Evolutionary conservation across 2,329 filamentous ascomycete genomes (phyloP).

Genomic region (Cordyceps fumosorosea): DNA sequence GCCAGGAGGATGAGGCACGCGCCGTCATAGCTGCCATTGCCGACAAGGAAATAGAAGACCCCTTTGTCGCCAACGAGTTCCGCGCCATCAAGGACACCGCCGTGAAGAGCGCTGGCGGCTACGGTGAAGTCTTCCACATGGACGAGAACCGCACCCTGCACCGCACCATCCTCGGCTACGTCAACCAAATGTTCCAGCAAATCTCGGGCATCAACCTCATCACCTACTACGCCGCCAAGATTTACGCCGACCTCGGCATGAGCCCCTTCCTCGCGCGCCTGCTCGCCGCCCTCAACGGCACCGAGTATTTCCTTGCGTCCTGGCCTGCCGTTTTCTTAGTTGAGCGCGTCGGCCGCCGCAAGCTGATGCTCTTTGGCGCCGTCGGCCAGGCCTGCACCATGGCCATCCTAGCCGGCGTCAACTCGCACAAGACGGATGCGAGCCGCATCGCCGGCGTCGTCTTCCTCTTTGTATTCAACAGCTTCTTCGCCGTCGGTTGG

Average conservation of each 20-base stretch:
- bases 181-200: conserved; percentile 60
- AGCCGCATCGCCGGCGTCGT: conserved; percentile 56
- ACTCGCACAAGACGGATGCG: conserved; percentile 41
- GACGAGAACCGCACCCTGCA: conserved; percentile 51
- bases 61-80: conserved; percentile 52
- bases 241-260: conserved; percentile 51
- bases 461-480: conserved; percentile 58
- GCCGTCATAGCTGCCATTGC: conserved; percentile 47
- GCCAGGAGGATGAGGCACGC: conserved; percentile 39
- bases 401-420: conserved; percentile 54
- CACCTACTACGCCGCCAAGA: conserved; percentile 54
- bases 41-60: conserved; percentile 46
- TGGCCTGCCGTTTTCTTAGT: conserved; percentile 56
- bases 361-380: conserved; percentile 66
- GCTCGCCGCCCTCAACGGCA: conserved; percentile 36
- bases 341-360: conserved; percentile 59
- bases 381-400: conserved; percentile 56
- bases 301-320: conserved; percentile 55
- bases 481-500: conserved; percentile 54
- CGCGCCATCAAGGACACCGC: conserved; percentile 59
- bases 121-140: conserved; percentile 50
- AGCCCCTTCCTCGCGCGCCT: conserved; percentile 51
- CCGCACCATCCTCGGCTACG: conserved; percentile 53
- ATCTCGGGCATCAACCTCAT: conserved; percentile 59
- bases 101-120: conserved; percentile 60